Conservation (phyloP, 1,284 basidiomycete genomes). For the Caloboletus firmus region DNA sequence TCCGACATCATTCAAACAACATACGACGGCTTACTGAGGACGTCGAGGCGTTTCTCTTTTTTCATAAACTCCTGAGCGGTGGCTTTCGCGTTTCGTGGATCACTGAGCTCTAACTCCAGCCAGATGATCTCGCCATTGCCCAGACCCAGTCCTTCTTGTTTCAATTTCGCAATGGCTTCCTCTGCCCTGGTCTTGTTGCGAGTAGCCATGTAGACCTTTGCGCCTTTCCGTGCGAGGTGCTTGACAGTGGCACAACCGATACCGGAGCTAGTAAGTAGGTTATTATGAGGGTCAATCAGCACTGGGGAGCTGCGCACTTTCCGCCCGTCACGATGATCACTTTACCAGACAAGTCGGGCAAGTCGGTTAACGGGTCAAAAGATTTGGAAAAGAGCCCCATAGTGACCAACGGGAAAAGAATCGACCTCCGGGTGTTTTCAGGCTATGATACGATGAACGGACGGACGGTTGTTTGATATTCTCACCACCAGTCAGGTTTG, state of each 20-base stretch:
- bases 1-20: neutral
- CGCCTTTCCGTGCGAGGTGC: constrained; percentile 42
- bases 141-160: constrained; percentile 37
- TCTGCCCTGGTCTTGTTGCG: constrained; percentile 40
- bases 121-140: constrained; percentile 44
- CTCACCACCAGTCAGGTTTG: no score
- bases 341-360: constrained; percentile 36
- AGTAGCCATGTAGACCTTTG: constrained; percentile 49
- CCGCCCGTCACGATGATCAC: constrained; percentile 45
- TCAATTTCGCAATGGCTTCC: constrained; percentile 41
- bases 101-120: constrained; percentile 47
- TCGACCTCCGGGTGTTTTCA: no score
- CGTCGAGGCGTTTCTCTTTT: constrained; percentile 50
- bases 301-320: constrained; percentile 32
- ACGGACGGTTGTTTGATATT: no score
- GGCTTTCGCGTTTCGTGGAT: constrained; percentile 43
- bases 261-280: constrained; percentile 36
- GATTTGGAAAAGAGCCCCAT: constrained; percentile 24
- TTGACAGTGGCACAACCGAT: constrained; percentile 48
- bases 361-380: constrained; percentile 23
- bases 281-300: neutral
- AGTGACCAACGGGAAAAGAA: neutral
- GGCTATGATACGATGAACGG: no score
- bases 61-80: constrained; percentile 47
- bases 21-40: constrained; percentile 42